Conservation (phyloP, 805 yeast species). For the Saccharomyces kudriavzevii region DNA sequence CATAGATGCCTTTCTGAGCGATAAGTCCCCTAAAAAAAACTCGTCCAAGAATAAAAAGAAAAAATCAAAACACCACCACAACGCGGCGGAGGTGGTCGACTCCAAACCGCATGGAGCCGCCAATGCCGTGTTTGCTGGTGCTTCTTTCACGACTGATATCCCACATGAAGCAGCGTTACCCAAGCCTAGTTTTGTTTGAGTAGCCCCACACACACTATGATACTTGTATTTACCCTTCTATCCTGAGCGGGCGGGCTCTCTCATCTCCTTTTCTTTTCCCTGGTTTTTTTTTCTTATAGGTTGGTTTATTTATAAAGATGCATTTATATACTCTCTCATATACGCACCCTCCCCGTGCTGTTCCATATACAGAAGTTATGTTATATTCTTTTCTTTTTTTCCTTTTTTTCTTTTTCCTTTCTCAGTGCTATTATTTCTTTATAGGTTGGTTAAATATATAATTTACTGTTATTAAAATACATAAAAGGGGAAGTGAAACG, state of each 20-base stretch:
- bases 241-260: neutral
- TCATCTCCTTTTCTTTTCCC: neutral
- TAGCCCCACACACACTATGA: neutral
- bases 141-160: constrained; percentile 28
- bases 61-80: neutral
- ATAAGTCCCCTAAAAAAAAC: neutral
- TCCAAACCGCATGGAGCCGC: neutral
- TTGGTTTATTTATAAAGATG: neutral
- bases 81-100: neutral
- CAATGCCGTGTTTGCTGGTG: constrained; percentile 25
- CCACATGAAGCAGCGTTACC: constrained; percentile 29
- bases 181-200: constrained; percentile 28
- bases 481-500: neutral
- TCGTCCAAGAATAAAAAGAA: neutral
- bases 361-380: neutral
- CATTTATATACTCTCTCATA: neutral
- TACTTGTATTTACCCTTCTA: constrained; percentile 1
- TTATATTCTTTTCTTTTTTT: neutral
- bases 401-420: neutral
- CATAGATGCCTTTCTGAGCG: neutral
- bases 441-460: constrained; percentile 1
- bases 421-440: neutral
- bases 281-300: constrained; percentile 2
- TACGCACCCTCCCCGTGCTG: neutral
- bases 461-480: neutral